Evolutionary conservation across 805 yeast species (phyloP), one percentile per base, ranked within the genome.

Genomic region (Candida taoyuanica): DNA sequence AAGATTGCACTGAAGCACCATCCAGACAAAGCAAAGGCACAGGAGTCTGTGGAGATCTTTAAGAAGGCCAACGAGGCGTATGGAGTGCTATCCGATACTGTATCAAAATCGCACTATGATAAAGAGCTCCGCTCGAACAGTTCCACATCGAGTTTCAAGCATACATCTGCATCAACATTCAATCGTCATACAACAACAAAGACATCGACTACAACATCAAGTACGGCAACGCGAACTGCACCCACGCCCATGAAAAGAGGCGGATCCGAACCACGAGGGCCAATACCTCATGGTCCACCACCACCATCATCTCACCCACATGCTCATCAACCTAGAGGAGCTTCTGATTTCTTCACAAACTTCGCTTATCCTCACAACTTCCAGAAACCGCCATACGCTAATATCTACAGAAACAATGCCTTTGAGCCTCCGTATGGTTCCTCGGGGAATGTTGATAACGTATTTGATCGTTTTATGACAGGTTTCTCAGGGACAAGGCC

Each of bases 1-100:
- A 63, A 58, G 35, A 47, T 69, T 31, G 67, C 72, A 37, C 46
- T 57, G 19, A 52, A 54, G 31, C 63, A 62, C 43, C 79, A 74
- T 46, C 79, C 79, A 5, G 79, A 74, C 44, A 64, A 63, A 46
- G 47, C 48, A 32, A 39, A 37, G 7, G 56, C 44, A 3, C 28
- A 25, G 7, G 41, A 41, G 17, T 53, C 40, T 2, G 29, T 20
- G 6, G 67, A 63, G 33, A 37, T 44, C 28, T 67, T 67, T 55
- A 55, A 61, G 40, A 36, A 34, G 8, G 47, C 64, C 9, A 45
- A 48, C 8, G 58, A 58, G 29, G 72, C 71, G 0, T 42, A 64
- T 18, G 58, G 49, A 6, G 50, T 56, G 1, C 47, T 67, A 17
- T 24, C 42, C 1, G 63, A 65, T 38, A 30, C 48, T 2, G 24